Evolutionary conservation across 257 asterid species (phyloP).

Genomic region (Nicotiana undulata): DNA sequence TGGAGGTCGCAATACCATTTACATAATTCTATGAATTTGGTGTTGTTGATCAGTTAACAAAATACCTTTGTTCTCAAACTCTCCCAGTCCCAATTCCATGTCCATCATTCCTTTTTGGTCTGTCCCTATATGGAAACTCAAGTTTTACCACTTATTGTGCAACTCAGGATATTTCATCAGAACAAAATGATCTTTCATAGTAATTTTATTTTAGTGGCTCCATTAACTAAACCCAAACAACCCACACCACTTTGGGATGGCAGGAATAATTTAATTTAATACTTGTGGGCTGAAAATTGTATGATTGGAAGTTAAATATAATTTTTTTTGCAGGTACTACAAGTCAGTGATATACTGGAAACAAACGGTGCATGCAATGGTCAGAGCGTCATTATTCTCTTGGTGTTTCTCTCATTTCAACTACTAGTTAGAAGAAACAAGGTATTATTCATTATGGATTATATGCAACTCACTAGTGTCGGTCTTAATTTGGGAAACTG

Average conservation of each 20-base stretch:
- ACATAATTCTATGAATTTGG: not conserved
- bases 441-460: constrained; percentile 37
- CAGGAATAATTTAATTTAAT: not conserved
- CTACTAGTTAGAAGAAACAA: constrained; percentile 79
- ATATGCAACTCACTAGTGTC: not conserved
- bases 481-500: constrained; percentile 4
- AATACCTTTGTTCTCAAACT: not conserved
- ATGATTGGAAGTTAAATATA: not conserved
- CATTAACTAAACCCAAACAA: not conserved
- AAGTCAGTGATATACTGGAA: constrained; percentile 91
- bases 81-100: not conserved
- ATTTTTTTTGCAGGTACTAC: constrained; percentile 65
- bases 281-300: not conserved
- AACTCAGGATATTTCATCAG: not conserved
- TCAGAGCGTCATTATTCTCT: constrained; percentile 70
- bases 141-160: not conserved
- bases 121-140: not conserved
- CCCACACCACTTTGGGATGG: not conserved
- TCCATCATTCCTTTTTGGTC: not conserved
- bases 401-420: constrained; percentile 90
- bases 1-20: not conserved
- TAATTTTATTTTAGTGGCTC: not conserved
- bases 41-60: not conserved
- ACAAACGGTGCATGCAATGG: constrained; percentile 86
- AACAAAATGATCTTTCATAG: not conserved